phyloP scores from a whole-genome alignment of 2,329 filamentous ascomycete genomes.

The Fusarium incarnatum region DNA sequence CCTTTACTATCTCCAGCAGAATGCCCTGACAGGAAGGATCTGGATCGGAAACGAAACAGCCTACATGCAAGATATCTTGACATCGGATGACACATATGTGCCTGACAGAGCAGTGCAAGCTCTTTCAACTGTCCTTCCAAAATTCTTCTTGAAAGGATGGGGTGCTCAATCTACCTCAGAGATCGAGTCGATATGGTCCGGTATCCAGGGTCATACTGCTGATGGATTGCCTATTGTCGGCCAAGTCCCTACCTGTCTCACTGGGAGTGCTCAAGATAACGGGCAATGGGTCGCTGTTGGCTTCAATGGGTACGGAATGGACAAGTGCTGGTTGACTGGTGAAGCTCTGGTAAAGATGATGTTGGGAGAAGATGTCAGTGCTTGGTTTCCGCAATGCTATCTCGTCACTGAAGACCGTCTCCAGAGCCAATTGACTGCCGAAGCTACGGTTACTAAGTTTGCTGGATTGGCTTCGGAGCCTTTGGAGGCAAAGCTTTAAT shows the following conservation, averaged over 20 bases:
- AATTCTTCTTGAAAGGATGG: constrained; percentile 54
- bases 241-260: constrained; percentile 42
- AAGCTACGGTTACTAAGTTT: background rate
- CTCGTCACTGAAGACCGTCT: constrained; percentile 23
- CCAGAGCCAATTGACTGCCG: background rate
- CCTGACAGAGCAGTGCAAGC: constrained; percentile 49
- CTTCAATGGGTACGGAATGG: constrained; percentile 63
- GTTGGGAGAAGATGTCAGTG: constrained; percentile 40
- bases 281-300: constrained; percentile 62
- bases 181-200: constrained; percentile 55
- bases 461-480: background rate
- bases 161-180: background rate
- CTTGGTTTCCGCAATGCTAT: constrained; percentile 36
- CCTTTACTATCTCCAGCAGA: constrained; percentile 44
- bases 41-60: constrained; percentile 65
- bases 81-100: constrained; percentile 50
- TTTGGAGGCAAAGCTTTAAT: background rate
- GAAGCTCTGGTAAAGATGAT: constrained; percentile 51
- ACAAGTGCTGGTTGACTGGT: constrained; percentile 61
- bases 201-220: constrained; percentile 58
- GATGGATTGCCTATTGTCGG: constrained; percentile 63
- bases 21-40: constrained; percentile 54
- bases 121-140: constrained; percentile 54
- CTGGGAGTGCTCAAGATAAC: constrained; percentile 7
- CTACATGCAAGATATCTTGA: constrained; percentile 55